phyloP scores from a whole-genome alignment of 305 asterid species.

The Andrographis paniculata region DNA sequence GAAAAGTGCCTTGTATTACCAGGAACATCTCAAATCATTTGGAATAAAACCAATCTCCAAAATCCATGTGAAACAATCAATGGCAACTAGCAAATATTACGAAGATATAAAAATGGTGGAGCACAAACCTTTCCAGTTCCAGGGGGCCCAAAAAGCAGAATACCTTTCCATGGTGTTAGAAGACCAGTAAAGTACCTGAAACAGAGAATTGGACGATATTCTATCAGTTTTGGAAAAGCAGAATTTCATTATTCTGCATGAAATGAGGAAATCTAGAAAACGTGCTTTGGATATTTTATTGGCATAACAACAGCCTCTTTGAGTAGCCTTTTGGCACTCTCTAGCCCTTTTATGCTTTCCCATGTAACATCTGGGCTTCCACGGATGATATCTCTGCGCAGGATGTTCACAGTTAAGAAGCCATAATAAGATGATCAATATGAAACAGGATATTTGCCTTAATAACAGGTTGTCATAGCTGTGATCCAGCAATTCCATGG shows the following conservation, averaged over 20 bases:
- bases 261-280: slow-evolving; percentile 15
- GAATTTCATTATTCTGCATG: slow-evolving; percentile 10
- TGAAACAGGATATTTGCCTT: slow-evolving; percentile 13
- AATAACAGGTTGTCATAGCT: slow-evolving; percentile 3
- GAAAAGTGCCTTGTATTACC: not conserved
- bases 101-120: slow-evolving; percentile 2
- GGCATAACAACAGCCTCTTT: slow-evolving; percentile 99
- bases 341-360: slow-evolving; percentile 87
- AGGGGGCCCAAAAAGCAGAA: slow-evolving; percentile 97
- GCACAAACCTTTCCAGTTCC: slow-evolving; percentile 96
- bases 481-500: slow-evolving; percentile 9
- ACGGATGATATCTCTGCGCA: slow-evolving; percentile 78
- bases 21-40: slow-evolving; percentile 6
- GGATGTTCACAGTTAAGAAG: slow-evolving; percentile 12
- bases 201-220: slow-evolving; percentile 14
- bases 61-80: slow-evolving; percentile 5
- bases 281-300: slow-evolving; percentile 86
- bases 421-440: slow-evolving; percentile 12
- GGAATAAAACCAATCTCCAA: slow-evolving; percentile 7
- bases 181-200: slow-evolving; percentile 91
- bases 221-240: slow-evolving; percentile 12
- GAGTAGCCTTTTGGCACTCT: slow-evolving; percentile 80
- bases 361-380: slow-evolving; percentile 92
- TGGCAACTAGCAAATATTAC: slow-evolving; percentile 3
- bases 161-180: slow-evolving; percentile 98